Evolutionary conservation across 306 rosid species (phyloP), one percentile per base, ranked within the genome.

Genomic region (Mimosa bimucronata): DNA sequence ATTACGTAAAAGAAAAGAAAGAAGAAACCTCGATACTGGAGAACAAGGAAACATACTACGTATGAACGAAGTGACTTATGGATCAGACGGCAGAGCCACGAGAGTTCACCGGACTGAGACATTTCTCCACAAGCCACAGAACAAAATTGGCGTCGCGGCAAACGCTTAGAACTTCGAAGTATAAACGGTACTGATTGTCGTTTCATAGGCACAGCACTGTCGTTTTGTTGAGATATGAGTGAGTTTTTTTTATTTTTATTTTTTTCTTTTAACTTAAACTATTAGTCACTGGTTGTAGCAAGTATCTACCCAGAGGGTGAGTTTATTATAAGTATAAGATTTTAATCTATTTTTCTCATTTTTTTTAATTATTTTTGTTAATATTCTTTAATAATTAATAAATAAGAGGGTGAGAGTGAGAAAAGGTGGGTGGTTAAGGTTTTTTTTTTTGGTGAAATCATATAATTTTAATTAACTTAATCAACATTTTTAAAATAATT

Each of bases 61-160:
- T 71, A 86, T 15, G 86, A 84, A 73, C 82, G 85, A 75, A 94
- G 87, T 81, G 84, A 87, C 11, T 83, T 84, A 42, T 81, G 85
- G 82, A 91, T 60, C 12, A 88, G 85, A 50, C 86, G 83, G 90
- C 95, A 86, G 18, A 94, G 94, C 85, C 89, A 84, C 55, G 82
- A 66, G 34, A 83, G 86, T 66, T 83, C 85, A 31, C 83, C 44
- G 23, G 80, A 68, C 71, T 78, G 80, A 75, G 83, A 75, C 87
- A 83, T 83, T 79, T 52, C 41, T 46, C 46, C 42, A 0, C 62
- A 26, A 55, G 62, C 29, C 2, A 13, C 13, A 21, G 6, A 21
- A 55, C 62, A 0, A 10, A 16, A 53, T 13, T 30, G n/a, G 61
- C 50, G 19, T 26, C 45, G n/a, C 53, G 19, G 55, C n/a, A 10